A percentile compares a stretch with the other conserved stretches of the same genome.
Evolutionary conservation across 257 asterid genomes (phyloP).

Genomic region (Solanum piurae): DNA sequence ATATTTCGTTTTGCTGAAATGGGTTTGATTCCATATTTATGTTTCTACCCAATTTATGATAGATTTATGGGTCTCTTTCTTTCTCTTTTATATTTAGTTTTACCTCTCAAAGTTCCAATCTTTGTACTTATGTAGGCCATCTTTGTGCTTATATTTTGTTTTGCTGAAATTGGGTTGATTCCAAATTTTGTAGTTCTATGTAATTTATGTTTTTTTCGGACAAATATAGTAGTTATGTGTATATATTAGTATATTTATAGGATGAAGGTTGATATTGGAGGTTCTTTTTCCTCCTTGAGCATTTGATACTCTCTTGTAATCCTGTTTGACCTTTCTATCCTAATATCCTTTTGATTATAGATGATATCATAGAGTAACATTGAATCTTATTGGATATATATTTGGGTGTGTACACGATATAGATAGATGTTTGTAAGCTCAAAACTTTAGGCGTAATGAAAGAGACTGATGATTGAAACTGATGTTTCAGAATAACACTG

Average conservation of each 20-base stretch:
- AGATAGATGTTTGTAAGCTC: background rate
- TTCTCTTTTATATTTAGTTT: background rate
- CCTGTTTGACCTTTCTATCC: background rate
- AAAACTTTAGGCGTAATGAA: background rate
- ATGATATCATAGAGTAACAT: background rate
- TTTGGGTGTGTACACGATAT: background rate
- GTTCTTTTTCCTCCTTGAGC: background rate
- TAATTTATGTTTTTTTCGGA: background rate
- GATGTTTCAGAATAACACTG: background rate
- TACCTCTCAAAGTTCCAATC: background rate
- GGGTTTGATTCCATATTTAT: background rate
- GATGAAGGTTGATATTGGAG: background rate
- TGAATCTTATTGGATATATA: background rate
- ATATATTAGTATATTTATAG: background rate
- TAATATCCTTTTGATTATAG: background rate
- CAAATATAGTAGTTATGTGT: background rate
- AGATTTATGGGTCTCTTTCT: background rate
- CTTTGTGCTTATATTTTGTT: background rate
- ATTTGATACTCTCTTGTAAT: background rate
- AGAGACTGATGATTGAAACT: background rate
- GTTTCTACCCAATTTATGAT: background rate
- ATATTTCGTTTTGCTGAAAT: background rate
- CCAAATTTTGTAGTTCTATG: background rate
- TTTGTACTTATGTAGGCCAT: background rate
- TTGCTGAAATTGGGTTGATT: background rate